phyloP scores from a whole-genome alignment of 768 basidiomycete species.

The Dioszegia aurantiaca region DNA sequence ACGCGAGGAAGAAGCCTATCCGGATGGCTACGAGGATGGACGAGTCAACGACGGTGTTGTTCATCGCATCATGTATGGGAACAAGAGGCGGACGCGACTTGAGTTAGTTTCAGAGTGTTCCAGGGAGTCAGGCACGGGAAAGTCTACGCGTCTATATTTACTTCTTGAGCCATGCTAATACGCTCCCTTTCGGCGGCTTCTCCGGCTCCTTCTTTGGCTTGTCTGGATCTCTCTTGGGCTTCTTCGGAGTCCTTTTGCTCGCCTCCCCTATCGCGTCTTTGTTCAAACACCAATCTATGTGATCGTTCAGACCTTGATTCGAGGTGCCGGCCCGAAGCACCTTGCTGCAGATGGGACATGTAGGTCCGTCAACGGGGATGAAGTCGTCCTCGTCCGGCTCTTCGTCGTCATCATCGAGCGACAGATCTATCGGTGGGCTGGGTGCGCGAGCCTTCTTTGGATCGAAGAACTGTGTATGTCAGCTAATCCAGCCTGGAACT shows the following conservation, averaged over 20 bases:
- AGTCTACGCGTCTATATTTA: neutral
- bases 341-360: slow-evolving; percentile 72
- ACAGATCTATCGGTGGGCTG: slow-evolving; percentile 8
- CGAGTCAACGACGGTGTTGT: neutral
- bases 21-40: neutral
- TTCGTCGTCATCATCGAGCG: slow-evolving; percentile 24
- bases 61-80: slow-evolving; percentile 4
- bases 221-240: slow-evolving; percentile 19
- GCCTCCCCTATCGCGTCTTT: slow-evolving; percentile 66
- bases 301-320: slow-evolving; percentile 77
- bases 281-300: slow-evolving; percentile 85
- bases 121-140: no score
- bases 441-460: neutral
- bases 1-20: slow-evolving; percentile 7
- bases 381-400: slow-evolving; percentile 19
- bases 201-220: slow-evolving; percentile 25
- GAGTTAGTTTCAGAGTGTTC: no score
- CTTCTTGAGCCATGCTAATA: slow-evolving; percentile 26
- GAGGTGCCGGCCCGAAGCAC: slow-evolving; percentile 59
- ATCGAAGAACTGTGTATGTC: slow-evolving; percentile 28
- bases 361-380: slow-evolving; percentile 44
- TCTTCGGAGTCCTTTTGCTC: slow-evolving; percentile 24
- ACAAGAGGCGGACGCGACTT: no score
- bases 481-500: neutral
- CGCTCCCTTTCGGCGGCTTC: slow-evolving; percentile 17